Evolutionary conservation across 495 filamentous ascomycete genomes (phyloP).

Genomic region (Aspergillus funiculosus): DNA sequence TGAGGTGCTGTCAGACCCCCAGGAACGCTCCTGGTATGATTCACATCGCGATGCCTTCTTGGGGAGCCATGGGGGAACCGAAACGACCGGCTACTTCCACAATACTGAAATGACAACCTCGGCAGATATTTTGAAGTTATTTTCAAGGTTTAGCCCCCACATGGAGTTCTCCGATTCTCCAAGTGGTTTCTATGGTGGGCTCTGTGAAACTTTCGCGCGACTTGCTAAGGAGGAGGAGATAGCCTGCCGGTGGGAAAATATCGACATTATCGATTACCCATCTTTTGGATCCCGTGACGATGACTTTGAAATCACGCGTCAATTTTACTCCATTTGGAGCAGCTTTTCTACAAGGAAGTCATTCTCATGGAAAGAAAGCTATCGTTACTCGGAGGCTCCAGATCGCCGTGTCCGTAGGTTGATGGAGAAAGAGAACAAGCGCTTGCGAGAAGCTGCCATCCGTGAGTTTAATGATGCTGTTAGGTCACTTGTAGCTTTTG

Average conservation of each 20-base stretch:
- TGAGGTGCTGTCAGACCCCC: constrained; percentile 88
- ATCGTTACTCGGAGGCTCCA: constrained; percentile 75
- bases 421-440: constrained; percentile 95
- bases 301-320: constrained; percentile 62
- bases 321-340: constrained; percentile 79
- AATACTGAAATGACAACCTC: constrained; percentile 67
- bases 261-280: constrained; percentile 60
- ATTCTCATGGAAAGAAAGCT: constrained; percentile 84
- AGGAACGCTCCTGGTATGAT: constrained; percentile 97
- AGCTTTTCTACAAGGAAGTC: constrained; percentile 77
- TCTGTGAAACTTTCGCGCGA: constrained; percentile 67
- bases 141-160: constrained; percentile 68
- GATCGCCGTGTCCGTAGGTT: constrained; percentile 75
- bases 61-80: constrained; percentile 42
- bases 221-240: constrained; percentile 76
- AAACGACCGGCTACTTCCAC: constrained; percentile 51
- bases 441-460: constrained; percentile 71
- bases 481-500: constrained; percentile 77
- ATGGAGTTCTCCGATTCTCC: constrained; percentile 71
- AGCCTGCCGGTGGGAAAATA: constrained; percentile 62
- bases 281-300: constrained; percentile 68
- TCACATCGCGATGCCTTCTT: constrained; percentile 83
- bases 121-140: constrained; percentile 65
- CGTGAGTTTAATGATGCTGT: constrained; percentile 92
- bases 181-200: constrained; percentile 73